phyloP scores from a whole-genome alignment of 805 yeast genomes.

The Metschnikowia borealis region DNA sequence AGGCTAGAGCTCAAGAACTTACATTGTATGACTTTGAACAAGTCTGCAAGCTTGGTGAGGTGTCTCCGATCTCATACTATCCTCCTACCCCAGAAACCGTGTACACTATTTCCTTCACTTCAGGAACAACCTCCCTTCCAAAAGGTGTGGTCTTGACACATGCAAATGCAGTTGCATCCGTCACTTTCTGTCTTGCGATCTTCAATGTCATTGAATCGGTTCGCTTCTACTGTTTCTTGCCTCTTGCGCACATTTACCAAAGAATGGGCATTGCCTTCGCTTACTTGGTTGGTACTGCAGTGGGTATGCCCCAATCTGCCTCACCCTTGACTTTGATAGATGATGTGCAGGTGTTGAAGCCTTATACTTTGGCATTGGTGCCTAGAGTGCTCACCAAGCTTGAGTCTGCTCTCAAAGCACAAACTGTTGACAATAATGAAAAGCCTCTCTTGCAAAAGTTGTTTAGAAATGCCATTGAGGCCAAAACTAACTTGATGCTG shows the following conservation, averaged over 20 bases:
- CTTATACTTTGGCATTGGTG: conserved; percentile 52
- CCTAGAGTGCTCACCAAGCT: conserved; percentile 60
- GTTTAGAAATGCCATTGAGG: conserved; percentile 27
- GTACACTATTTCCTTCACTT: conserved; percentile 44
- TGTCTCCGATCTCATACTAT: conserved; percentile 23
- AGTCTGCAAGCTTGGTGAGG: conserved; percentile 39
- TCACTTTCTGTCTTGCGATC: conserved; percentile 9
- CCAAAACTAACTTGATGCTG: conserved; percentile 31
- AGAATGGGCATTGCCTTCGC: conserved; percentile 15
- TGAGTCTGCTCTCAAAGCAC: conserved; percentile 38
- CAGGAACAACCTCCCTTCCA: conserved; percentile 64
- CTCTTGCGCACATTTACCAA: conserved; percentile 25
- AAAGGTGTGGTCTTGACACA: conserved; percentile 62
- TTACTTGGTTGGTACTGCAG: conserved; percentile 15
- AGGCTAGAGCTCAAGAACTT: conserved; percentile 18
- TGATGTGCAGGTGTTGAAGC: conserved; percentile 53
- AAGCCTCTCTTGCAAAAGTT: conserved; percentile 28
- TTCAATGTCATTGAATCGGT: neutral
- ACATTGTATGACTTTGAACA: conserved; percentile 24
- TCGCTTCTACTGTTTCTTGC: conserved; percentile 20
- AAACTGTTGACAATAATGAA: conserved; percentile 27
- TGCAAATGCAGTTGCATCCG: conserved; percentile 13
- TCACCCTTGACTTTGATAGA: conserved; percentile 52
- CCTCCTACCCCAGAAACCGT: conserved; percentile 32
- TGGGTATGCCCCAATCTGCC: conserved; percentile 32